phyloP scores from a whole-genome alignment of 2,329 filamentous ascomycete species.

The Pseudogymnoascus sp. region DNA sequence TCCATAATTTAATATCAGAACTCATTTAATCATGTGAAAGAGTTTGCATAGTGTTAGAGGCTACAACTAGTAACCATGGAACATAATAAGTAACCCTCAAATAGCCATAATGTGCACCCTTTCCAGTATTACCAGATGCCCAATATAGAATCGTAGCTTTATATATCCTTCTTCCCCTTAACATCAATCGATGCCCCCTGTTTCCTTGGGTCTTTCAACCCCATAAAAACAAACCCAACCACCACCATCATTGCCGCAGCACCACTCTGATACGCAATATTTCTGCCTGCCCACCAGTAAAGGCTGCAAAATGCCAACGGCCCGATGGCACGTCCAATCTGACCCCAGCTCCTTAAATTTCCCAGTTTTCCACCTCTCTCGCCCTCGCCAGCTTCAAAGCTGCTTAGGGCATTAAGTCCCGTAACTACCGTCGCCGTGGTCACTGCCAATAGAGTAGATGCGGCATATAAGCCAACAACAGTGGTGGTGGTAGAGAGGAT shows the following conservation, averaged over 20 bases:
- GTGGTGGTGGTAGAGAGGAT: constrained; percentile 65
- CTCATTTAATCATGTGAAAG: background rate
- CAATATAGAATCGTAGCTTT: background rate
- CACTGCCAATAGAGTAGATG: constrained; percentile 75
- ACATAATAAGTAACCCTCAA: background rate
- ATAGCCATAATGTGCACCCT: background rate
- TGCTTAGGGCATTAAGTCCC: constrained; percentile 82
- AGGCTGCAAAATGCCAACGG: constrained; percentile 87
- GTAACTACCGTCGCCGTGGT: constrained; percentile 95
- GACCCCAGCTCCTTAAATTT: constrained; percentile 71
- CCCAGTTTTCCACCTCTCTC: constrained; percentile 85
- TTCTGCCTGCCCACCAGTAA: constrained; percentile 96
- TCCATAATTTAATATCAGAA: background rate
- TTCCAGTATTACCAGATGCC: background rate
- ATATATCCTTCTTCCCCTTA: background rate
- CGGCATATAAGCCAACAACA: constrained; percentile 65
- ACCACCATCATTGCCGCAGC: constrained; percentile 74
- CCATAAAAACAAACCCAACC: constrained; percentile 59
- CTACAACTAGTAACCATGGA: background rate
- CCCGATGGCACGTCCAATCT: constrained; percentile 78
- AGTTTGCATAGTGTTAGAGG: background rate
- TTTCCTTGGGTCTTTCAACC: constrained; percentile 45
- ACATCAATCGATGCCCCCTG: background rate
- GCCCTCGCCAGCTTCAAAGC: constrained; percentile 72
- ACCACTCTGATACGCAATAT: constrained; percentile 75